Evolutionary conservation across 345 rosid genomes (phyloP), one percentile per base, ranked within the genome.

Genomic region (Rhizophora mangle): DNA sequence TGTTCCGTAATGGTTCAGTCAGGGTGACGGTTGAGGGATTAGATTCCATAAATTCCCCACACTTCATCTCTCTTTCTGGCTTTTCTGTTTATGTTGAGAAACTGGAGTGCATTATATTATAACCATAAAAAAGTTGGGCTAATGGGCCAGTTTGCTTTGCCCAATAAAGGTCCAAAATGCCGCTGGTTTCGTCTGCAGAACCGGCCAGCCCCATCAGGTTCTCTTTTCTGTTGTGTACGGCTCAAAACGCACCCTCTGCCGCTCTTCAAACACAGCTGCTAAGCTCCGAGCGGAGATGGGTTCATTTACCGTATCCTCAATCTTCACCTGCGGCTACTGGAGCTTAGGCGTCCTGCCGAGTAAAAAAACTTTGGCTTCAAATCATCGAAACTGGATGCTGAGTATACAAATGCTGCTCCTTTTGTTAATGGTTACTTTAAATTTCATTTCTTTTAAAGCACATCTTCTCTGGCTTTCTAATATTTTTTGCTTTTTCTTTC

Each of bases 401-500:
- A 72, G 15, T 60, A 19, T 21, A 60, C 82, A 53, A 64, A 80
- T 65, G 52, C 80, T 2, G 55, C 84, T 73, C 64, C 79, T n/a
- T n/a, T n/a, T 51, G 69, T 58, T 68, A 71, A 79, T 71, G 85
- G 86, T 94, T 92, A 84, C 37, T 75, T 66, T 36, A 6, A 63
- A 30, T 34, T 72, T 65, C 61, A 27, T 47, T 24, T 65, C 53
- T 49, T 59, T 56, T 22, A 7, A 20, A 3, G 49, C 19, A 0
- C 3, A 3, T 15, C 49, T 43, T 43, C 18, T 43, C 19, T 70
- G 68, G 8, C 15, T 32, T 5, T 56, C 34, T 37, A 24, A 20
- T 53, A 15, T n/a, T 55, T 51, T 24, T 15, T 18, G 27, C 60
- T 43, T 30, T 21, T 29, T 8, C 24, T 19, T 27, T 4, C 49